Evolutionary conservation across 345 rosid genomes (phyloP), one percentile per base, ranked within the genome.

Genomic region (Laguncularia racemosa): DNA sequence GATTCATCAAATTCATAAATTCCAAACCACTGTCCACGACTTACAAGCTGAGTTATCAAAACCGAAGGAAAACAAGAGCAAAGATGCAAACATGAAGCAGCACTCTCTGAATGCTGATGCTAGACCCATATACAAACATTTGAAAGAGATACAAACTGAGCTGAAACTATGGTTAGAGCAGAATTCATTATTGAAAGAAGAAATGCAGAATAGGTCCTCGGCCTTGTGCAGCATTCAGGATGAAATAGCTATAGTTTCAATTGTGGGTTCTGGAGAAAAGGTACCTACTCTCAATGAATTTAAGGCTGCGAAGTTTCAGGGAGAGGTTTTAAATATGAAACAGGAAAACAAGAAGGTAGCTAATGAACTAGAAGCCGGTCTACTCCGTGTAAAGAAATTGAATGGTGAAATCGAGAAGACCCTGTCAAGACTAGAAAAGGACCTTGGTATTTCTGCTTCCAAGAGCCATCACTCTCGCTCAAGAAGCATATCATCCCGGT

Each of bases 251-350:
- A 72, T 79, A 59, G 71, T 78, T 50, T 69, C 86, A 0, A 71
- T 44, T 12, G 52, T 59, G 14, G 56, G 63, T 20, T 38, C 58
- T 17, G 61, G 33, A 12, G 70, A 53, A 21, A 73, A 59, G 57
- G 84, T 73, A 21, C 59, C 68, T 1, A 81, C 76, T 64, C 67
- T 85, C 12, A 78, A 71, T 43, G 76, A 62, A 51, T 82, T 74
- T 58, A 86, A 90, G 67, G 92, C 88, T 1, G 95, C 95, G 8
- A 82, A 82, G 79, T 84, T 85, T 59, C 95, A 82, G 52, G 96
- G 96, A 11, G 96, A 93, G 73, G 60, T 87, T 67, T 69, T 81
- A 21, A 87, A 85, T 87, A 89, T 93, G 97, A 84, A 88, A 64
- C 96, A 85, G 59, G 99, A 89, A 66, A 85, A 68, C 81, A 73